Conservation (phyloP, 2,329 filamentous ascomycete species). For the Fusarium sambucinum region DNA sequence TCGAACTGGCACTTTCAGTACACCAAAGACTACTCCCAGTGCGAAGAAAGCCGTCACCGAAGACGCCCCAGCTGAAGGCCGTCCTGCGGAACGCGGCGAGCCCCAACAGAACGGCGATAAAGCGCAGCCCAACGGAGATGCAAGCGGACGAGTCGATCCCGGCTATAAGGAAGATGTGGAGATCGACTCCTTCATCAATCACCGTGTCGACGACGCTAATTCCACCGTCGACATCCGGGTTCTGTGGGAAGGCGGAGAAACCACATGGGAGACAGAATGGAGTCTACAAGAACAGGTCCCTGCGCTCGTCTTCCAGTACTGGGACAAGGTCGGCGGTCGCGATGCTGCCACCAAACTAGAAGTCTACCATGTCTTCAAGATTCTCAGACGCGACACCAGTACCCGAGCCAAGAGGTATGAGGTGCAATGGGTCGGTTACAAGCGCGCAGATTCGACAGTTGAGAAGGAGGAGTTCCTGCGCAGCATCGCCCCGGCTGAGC, state of each 20-base stretch:
- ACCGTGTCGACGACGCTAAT: conserved; percentile 41
- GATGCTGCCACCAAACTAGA: conserved; percentile 44
- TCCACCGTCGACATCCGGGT: conserved; percentile 46
- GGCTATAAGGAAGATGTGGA: conserved; percentile 38
- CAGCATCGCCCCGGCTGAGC: conserved; percentile 42
- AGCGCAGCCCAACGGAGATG: conserved; percentile 24
- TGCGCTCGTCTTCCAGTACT: conserved; percentile 46
- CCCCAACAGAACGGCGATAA: conserved; percentile 17
- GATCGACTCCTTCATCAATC: conserved; percentile 40
- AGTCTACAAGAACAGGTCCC: conserved; percentile 46
- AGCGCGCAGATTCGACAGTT: conserved; percentile 41
- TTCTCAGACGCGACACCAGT: conserved; percentile 41
- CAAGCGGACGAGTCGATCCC: conserved; percentile 3
- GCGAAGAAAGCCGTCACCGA: conserved; percentile 8
- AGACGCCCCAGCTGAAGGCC: not conserved
- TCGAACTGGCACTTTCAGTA: not conserved
- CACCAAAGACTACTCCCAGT: conserved; percentile 16
- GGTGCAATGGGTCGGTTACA: conserved; percentile 48
- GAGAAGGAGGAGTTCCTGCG: conserved; percentile 43
- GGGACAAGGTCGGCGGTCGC: conserved; percentile 44
- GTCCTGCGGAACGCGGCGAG: not conserved
- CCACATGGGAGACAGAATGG: conserved; percentile 47
- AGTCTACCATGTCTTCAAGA: conserved; percentile 46
- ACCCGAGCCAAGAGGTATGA: conserved; percentile 42
- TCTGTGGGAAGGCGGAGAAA: conserved; percentile 43